Percentiles rank a stretch among this genome's conserved stretches.
phyloP scores from a whole-genome alignment of 129 eudicot species.

The Helianthus annuus region DNA sequence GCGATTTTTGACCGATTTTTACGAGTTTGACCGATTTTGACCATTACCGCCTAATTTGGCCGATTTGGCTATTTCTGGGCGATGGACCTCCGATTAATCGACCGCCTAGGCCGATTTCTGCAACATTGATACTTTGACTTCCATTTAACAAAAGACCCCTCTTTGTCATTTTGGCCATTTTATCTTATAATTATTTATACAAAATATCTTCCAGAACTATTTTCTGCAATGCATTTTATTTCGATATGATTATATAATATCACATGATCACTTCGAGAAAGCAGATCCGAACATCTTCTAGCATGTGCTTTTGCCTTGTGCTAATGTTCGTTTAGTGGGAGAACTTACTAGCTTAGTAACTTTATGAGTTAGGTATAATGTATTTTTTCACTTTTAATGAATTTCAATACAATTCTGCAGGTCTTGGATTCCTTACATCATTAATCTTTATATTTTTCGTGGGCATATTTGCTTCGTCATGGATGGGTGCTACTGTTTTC shows the following conservation, averaged over 20 bases:
- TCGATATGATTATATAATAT: not conserved
- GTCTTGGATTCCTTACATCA: slow-evolving; percentile 87
- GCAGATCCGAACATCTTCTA: not conserved
- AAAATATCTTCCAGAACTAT: not conserved
- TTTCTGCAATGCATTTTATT: too few relatives aligned
- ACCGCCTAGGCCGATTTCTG: too few relatives aligned
- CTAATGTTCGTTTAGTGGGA: not conserved
- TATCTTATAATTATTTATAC: not conserved
- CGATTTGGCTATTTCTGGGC: too few relatives aligned
- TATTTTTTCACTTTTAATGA: not conserved
- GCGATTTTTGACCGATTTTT: too few relatives aligned
- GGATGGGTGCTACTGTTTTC: slow-evolving; percentile 89
- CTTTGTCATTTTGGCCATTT: not conserved
- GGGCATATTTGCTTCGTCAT: slow-evolving; percentile 86
- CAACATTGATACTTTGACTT: too few relatives aligned
- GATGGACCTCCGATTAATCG: too few relatives aligned
- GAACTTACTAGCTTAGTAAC: not conserved
- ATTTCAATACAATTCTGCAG: slow-evolving; percentile 37
- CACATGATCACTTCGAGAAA: not conserved
- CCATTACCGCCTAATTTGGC: too few relatives aligned
- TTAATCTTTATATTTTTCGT: slow-evolving; percentile 75
- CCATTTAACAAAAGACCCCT: not conserved
- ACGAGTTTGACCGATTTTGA: too few relatives aligned
- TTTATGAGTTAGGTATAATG: not conserved
- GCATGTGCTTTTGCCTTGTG: not conserved